These are phyloP conservation scores for Mariannaea sp. DNA, from an alignment of 2,329 filamentous ascomycete species.

Conservation along the genomic window DNA sequence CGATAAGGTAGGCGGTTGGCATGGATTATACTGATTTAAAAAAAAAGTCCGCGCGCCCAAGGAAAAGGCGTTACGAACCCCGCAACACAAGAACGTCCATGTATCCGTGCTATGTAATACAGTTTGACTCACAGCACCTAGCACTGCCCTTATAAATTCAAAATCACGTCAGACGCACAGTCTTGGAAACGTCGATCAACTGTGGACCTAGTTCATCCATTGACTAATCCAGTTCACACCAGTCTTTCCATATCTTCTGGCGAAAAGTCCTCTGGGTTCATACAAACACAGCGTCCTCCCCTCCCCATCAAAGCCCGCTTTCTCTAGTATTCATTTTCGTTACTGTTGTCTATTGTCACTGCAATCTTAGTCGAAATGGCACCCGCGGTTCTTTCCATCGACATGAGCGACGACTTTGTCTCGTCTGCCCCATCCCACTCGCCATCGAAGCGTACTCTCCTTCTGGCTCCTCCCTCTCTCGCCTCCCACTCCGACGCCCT, in stretches of 20 bases:
- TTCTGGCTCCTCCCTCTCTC: slow-evolving; percentile 89
- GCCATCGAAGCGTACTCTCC: slow-evolving; percentile 65
- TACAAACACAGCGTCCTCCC: slow-evolving; percentile 27
- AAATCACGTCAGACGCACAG: slow-evolving; percentile 20
- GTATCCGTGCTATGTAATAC: slow-evolving; percentile 33
- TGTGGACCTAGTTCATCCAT: slow-evolving; percentile 23
- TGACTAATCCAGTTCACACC: slow-evolving; percentile 37
- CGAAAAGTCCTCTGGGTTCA: slow-evolving; percentile 32
- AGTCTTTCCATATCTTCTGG: slow-evolving; percentile 22
- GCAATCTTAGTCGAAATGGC: slow-evolving; percentile 47
- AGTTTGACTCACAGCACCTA: slow-evolving; percentile 13
- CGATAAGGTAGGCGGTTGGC: too few species aligned
- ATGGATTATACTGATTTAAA: too few species aligned
- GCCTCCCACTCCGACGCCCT: slow-evolving; percentile 83
- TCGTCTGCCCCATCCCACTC: slow-evolving; percentile 31
- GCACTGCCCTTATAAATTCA: slow-evolving; percentile 22
- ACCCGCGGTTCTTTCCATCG: slow-evolving; percentile 59
- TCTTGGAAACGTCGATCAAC: slow-evolving; percentile 16
- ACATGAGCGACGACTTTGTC: slow-evolving; percentile 59
- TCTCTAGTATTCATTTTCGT: slow-evolving; percentile 4
- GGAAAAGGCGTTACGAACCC: slow-evolving; percentile 37
- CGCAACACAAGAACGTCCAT: slow-evolving; percentile 35
- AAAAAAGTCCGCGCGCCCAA: too few species aligned
- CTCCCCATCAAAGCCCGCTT: slow-evolving; percentile 9
- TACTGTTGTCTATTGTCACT: background rate